phyloP scores from a whole-genome alignment of 2,329 filamentous ascomycete genomes.

The Colletotrichum tropicicola region DNA sequence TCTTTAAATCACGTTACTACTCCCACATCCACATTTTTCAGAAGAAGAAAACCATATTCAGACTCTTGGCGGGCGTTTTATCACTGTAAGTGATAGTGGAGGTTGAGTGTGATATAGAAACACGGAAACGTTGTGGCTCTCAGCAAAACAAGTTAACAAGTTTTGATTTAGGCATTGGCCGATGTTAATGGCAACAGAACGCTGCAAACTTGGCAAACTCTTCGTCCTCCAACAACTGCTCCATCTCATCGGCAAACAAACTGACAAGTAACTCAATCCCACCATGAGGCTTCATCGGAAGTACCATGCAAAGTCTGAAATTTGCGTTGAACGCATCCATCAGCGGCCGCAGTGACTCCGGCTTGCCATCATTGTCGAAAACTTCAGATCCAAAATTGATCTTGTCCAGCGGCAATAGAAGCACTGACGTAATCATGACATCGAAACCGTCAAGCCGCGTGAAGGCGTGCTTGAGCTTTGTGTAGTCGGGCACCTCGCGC shows the following conservation, averaged over 20 bases:
- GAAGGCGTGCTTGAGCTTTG: conserved; percentile 34
- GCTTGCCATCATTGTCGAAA: conserved; percentile 36
- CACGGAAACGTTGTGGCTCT: too few relatives aligned
- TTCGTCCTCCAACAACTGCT: conserved; percentile 35
- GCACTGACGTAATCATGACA: conserved; percentile 41
- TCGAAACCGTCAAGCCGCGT: conserved; percentile 39
- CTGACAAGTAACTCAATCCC: conserved; percentile 40
- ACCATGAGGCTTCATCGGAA: conserved; percentile 39
- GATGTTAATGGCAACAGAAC: neutral
- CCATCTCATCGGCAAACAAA: conserved; percentile 39
- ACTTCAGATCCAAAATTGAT: conserved; percentile 38
- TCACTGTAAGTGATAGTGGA: too few relatives aligned
- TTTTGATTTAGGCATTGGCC: too few relatives aligned
- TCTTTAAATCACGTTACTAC: too few relatives aligned
- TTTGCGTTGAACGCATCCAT: conserved; percentile 36
- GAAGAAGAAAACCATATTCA: too few relatives aligned
- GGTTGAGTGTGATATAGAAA: too few relatives aligned
- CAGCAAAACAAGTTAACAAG: too few relatives aligned
- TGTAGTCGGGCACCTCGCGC: conserved; percentile 37
- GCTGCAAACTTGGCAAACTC: conserved; percentile 38
- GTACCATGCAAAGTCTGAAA: conserved; percentile 37
- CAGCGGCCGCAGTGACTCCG: conserved; percentile 39
- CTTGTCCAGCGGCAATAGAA: conserved; percentile 38
- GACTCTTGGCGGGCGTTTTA: too few relatives aligned
- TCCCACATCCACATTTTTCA: too few relatives aligned